These are phyloP conservation scores for Colletotrichum sp. DNA, from an alignment of 2,329 filamentous ascomycete genomes.

Conservation along the genomic window DNA sequence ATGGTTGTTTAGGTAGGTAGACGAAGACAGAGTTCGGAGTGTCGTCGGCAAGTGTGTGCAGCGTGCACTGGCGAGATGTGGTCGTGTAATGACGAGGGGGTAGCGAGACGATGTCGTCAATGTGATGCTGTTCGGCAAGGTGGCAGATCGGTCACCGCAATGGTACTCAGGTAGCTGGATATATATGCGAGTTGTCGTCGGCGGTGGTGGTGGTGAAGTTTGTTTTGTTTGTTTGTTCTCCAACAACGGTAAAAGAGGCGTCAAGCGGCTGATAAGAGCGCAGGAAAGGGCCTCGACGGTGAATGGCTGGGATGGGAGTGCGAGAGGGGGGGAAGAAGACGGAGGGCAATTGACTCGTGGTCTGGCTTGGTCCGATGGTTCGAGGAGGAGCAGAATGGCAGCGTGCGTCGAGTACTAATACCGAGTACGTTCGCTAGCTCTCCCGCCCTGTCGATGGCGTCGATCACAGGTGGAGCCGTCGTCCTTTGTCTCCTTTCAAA, in stretches of 20 bases:
- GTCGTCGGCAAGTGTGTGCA: neutral
- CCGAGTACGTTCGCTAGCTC: constrained; percentile 9
- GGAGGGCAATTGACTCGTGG: constrained; percentile 8
- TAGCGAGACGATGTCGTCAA: constrained; percentile 11
- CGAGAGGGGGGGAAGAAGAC: neutral
- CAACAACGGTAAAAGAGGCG: neutral
- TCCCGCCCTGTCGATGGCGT: constrained; percentile 13
- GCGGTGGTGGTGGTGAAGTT: neutral
- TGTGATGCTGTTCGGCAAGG: neutral
- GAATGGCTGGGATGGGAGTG: neutral
- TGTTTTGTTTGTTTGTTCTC: neutral
- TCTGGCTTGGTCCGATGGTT: neutral
- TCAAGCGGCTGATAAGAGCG: neutral
- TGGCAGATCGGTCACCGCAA: neutral
- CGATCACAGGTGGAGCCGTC: constrained; percentile 14
- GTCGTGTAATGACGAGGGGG: neutral
- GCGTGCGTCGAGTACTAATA: constrained; percentile 17
- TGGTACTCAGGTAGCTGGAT: neutral
- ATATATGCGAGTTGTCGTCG: neutral
- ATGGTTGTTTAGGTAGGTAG: neutral
- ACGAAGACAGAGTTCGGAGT: neutral
- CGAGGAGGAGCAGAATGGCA: neutral
- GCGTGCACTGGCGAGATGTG: neutral
- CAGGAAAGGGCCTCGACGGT: neutral
- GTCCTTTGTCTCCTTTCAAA: constrained; percentile 21